These are phyloP conservation scores for Lentinula sp. DNA, from an alignment of 768 basidiomycete species.

Conservation along the genomic window DNA sequence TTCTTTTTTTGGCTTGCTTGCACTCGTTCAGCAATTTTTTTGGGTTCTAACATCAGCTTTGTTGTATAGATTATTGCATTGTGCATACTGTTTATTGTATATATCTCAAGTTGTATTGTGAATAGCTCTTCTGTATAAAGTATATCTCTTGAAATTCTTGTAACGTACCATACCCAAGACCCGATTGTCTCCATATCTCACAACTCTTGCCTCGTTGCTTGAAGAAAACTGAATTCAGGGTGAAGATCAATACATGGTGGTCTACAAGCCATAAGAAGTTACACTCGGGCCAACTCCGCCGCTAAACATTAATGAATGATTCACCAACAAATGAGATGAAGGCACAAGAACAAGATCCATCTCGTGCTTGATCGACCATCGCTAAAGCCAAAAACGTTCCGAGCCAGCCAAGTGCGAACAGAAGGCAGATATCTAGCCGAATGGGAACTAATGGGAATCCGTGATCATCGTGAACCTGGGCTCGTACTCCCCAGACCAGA, in stretches of 20 bases:
- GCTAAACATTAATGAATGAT: neutral
- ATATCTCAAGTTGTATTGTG: slow-evolving; percentile 7
- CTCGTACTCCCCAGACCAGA: neutral
- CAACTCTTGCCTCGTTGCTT: neutral
- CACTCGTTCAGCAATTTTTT: neutral
- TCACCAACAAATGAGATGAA: neutral
- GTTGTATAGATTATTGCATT: slow-evolving; percentile 3
- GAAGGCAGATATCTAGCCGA: slow-evolving; percentile 3
- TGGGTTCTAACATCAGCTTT: neutral
- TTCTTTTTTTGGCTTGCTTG: neutral
- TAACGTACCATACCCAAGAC: neutral
- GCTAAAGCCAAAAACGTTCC: slow-evolving; percentile 3
- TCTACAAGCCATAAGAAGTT: neutral
- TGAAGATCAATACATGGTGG: neutral
- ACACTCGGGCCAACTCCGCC: slow-evolving; percentile 5
- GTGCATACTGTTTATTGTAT: slow-evolving; percentile 6
- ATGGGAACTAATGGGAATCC: neutral
- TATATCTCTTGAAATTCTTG: neutral
- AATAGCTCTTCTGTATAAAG: slow-evolving; percentile 5
- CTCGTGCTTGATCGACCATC: slow-evolving; percentile 1
- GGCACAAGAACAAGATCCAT: slow-evolving; percentile 1
- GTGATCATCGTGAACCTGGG: slow-evolving; percentile 2
- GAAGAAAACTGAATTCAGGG: neutral
- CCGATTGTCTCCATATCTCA: neutral
- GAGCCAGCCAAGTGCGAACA: slow-evolving; percentile 1